Evolutionary conservation across 208 protist species (phyloP).

Genomic region (Leptomonas seymouri): DNA sequence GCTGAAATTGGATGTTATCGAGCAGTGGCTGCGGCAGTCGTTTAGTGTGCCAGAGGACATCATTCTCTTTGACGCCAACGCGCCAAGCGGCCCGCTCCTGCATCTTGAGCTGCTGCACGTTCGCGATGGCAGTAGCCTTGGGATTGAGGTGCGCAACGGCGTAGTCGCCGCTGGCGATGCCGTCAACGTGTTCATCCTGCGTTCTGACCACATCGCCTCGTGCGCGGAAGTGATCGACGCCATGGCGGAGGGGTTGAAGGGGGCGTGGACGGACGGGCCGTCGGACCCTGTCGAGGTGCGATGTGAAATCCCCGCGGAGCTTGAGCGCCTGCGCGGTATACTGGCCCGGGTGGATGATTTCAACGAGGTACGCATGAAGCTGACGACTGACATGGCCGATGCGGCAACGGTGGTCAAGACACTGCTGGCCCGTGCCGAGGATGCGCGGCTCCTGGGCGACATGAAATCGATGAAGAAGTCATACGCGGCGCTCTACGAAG

Average conservation of each 20-base stretch:
- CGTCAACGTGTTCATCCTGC: constrained; percentile 48
- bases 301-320: constrained; percentile 86
- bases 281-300: constrained; percentile 25
- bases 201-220: constrained; percentile 78
- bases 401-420: constrained; percentile 84
- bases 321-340: constrained; percentile 54
- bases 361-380: constrained; percentile 84
- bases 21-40: constrained; percentile 49
- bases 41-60: constrained; percentile 47
- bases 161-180: constrained; percentile 8
- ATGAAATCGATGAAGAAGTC: constrained; percentile 78
- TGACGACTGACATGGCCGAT: constrained; percentile 95
- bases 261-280: constrained; percentile 33
- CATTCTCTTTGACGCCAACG: constrained; percentile 29
- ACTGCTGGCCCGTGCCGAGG: constrained; percentile 92
- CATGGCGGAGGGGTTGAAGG: constrained; percentile 53
- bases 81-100: constrained; percentile 31
- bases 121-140: constrained; percentile 58
- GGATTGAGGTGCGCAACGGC: constrained; percentile 47
- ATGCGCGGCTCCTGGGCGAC: constrained; percentile 90
- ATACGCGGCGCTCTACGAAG: constrained; percentile 85
- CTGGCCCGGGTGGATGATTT: constrained; percentile 84
- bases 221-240: constrained; percentile 89
- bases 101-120: constrained; percentile 67
- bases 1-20: constrained; percentile 40